Evolutionary conservation across 83 land plant genomes (phyloP).

Genomic region (Thuja plicata): DNA sequence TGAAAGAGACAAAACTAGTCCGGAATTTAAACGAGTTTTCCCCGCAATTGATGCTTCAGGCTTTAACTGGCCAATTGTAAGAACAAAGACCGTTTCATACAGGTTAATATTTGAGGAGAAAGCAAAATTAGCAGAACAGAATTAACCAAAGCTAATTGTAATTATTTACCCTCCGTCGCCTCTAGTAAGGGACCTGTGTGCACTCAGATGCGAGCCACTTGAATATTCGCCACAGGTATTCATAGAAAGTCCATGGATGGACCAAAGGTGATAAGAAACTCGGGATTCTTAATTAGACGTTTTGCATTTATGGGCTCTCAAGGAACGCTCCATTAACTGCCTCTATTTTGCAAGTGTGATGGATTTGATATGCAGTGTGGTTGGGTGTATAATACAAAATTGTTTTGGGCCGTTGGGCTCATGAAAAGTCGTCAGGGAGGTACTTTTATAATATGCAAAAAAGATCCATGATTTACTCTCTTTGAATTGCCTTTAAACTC

Average conservation of each 20-base stretch:
- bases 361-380: not conserved
- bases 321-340: not conserved
- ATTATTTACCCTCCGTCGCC: not conserved
- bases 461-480: too few relatives aligned
- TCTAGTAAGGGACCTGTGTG: not conserved
- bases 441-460: too few relatives aligned
- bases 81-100: not conserved
- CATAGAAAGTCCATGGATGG: too few relatives aligned
- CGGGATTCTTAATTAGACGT: not conserved
- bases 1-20: not conserved
- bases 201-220: not conserved
- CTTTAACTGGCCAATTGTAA: not conserved
- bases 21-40: not conserved
- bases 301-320: not conserved
- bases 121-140: not conserved
- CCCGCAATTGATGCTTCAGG: not conserved
- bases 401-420: too few relatives aligned
- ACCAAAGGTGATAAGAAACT: not conserved
- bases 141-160: not conserved
- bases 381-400: too few relatives aligned
- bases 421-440: too few relatives aligned
- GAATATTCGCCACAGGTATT: not conserved
- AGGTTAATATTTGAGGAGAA: not conserved
- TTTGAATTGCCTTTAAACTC: too few relatives aligned
- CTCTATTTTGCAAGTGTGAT: not conserved